Base-by-base conservation (phyloP, 208 protist genomes). In the Acanthamoeba triangularis region DNA sequence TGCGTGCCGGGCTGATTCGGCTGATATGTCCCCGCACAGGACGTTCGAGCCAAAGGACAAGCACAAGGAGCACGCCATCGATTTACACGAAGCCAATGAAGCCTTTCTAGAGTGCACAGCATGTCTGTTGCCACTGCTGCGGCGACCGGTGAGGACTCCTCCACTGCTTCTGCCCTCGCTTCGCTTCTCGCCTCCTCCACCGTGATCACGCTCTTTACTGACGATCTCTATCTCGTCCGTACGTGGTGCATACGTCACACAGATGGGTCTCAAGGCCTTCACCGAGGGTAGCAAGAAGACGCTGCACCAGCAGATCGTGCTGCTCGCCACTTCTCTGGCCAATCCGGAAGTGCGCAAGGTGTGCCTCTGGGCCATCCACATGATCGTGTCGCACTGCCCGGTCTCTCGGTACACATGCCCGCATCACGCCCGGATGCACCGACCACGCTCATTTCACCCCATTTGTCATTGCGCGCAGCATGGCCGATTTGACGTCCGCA, bases 221-320 rank as follows among this genome's bases (percentile, higher is more conserved):
- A 11, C 59, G 1, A 2, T 23, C 23, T 2, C 44, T 13, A 0
- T 10, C 6, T 82, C 52, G 69, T 23, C 20, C 54, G 54, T 59
- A 11, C 1, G 69, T 47, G 30, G 41, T 59, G 54, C 11, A 59
- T 59, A 14, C 41, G 54, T 59, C 54, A n/a, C 2, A 61, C n/a
- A 87, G 78, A 8, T 59, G 23, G 78, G 78, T 2, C 49, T 87
- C 47, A 59, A 56, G 41, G 78, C 78, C 23, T 87, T 87, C 49
- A 87, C 49, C 28, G 78, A 59, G 78, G 78, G 78, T 13, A 87
- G 49, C 37, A 87, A 87, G n/a, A 87, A 59, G 41, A 87, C 78
- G 28, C 28, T 87, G 49, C 41, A 87, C 5, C 78, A 87, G 10
- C 47, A 87, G 8, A 59, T 87, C 28, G 78, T 61, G 28, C 37